These are phyloP conservation scores for Geotrichum citri-aurantii DNA, from an alignment of 1,139 yeast genomes.

Conservation along the genomic window DNA sequence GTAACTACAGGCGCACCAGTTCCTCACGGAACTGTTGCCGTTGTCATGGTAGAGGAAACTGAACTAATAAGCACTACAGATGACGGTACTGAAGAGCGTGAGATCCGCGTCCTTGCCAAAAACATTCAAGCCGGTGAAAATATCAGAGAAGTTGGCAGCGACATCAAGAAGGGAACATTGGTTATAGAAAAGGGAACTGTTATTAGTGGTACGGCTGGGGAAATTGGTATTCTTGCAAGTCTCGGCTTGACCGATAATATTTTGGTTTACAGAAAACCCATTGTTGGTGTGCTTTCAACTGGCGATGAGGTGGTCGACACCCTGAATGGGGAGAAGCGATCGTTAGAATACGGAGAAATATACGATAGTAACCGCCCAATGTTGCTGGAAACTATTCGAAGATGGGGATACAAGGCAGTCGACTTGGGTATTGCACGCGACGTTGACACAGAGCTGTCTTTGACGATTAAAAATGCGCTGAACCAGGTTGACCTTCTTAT, in stretches of 20 bases:
- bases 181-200: slow-evolving; percentile 36
- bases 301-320: slow-evolving; percentile 46
- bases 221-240: slow-evolving; percentile 44
- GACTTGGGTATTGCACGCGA: slow-evolving; percentile 46
- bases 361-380: slow-evolving; percentile 47
- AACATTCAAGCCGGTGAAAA: slow-evolving; percentile 40
- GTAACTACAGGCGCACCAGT: slow-evolving; percentile 52
- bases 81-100: slow-evolving; percentile 40
- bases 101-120: slow-evolving; percentile 29
- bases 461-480: slow-evolving; percentile 30
- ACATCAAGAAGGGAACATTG: slow-evolving; percentile 36
- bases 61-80: slow-evolving; percentile 32
- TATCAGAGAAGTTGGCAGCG: slow-evolving; percentile 44
- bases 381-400: slow-evolving; percentile 34
- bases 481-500: slow-evolving; percentile 39
- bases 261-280: slow-evolving; percentile 40
- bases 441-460: slow-evolving; percentile 27
- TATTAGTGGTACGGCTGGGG: slow-evolving; percentile 43
- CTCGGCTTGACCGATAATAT: slow-evolving; percentile 37
- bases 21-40: slow-evolving; percentile 47
- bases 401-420: slow-evolving; percentile 34
- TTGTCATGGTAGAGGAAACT: slow-evolving; percentile 51
- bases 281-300: slow-evolving; percentile 44
- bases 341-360: slow-evolving; percentile 40
- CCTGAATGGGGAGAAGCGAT: slow-evolving; percentile 11